Evolutionary conservation across 2,329 filamentous ascomycete genomes (phyloP), one percentile per base, ranked within the genome.

Genomic region (Ascochyta pisi): DNA sequence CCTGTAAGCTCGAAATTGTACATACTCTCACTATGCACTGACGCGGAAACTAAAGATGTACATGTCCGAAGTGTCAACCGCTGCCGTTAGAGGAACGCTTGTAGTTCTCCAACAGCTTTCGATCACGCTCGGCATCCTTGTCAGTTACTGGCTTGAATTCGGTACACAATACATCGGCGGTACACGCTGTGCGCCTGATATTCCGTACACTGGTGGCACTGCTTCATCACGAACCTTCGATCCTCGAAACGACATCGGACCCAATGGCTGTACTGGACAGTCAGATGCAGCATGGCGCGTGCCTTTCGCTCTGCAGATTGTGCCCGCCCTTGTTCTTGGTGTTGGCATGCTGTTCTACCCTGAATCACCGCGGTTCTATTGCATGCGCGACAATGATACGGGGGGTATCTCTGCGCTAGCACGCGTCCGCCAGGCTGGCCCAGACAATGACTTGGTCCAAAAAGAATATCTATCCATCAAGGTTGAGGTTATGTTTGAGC

Each of bases 291-390:
- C 64, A 9, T 69, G 65, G 66, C 88, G 91, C 60, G 91, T 95
- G 53, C 90, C 90, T 49, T 91, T 95, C 62, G 86, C 77, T 49
- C 79, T 96, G 43, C 92, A 96, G 78, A 89, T 94, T 76, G 78
- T 86, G 54, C 95, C 90, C 87, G 91, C 89, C 45, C 39, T 92
- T 38, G 88, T 95, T 60, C 87, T 96, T 27, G 89, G 78, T 24
- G 71, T 72, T 38, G 91, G 91, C 69, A 80, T 82, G 72, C 70
- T 72, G 22, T 65, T 58, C 41, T 66, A 61, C 19, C 66, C 66
- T 2, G 65, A 70, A 27, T 65, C 61, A 15, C 66, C 66, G 19
- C 61, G 67, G 8, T 73, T 66, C 58, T 64, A 71, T 31, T 63
- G 70, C 19, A 67, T 65, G 62, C 68, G 68, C 15, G 64, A 68